Evolutionary conservation across 148 eudicot genomes (phyloP).

Genomic region (Fagopyrum esculentum): DNA sequence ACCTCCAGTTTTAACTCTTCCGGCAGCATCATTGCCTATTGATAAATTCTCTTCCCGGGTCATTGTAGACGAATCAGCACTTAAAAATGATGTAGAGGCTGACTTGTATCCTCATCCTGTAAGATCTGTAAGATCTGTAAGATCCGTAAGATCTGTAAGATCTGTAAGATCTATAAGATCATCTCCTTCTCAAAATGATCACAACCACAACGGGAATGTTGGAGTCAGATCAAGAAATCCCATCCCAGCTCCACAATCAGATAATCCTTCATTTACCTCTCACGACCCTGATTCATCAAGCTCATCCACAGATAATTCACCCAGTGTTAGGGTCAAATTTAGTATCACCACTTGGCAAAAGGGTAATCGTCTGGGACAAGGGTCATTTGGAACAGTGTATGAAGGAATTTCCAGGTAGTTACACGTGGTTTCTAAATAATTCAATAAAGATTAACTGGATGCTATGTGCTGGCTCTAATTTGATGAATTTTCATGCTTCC

Average conservation of each 20-base stretch:
- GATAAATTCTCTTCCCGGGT: neutral
- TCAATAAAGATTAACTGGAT: neutral
- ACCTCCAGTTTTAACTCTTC: conserved; percentile 10
- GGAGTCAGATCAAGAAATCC: neutral
- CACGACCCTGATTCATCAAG: conserved; percentile 12
- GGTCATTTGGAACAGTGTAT: conserved; percentile 16
- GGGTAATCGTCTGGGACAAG: conserved; percentile 13
- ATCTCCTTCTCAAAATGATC: neutral
- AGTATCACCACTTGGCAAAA: conserved; percentile 9
- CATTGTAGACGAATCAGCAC: neutral
- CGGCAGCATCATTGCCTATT: neutral
- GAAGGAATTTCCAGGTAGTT: conserved; percentile 8
- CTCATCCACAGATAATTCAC: conserved; percentile 13
- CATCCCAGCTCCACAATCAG: neutral
- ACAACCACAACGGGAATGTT: neutral
- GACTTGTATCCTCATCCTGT: conserved; percentile 9
- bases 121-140: neutral
- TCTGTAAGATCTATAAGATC: conserved; percentile 7
- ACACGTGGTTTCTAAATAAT: neutral
- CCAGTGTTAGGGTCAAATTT: neutral
- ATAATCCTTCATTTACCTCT: neutral
- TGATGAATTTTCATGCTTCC: neutral
- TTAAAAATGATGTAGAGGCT: conserved; percentile 4
- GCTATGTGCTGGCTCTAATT: neutral
- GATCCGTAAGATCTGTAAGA: neutral